A percentile compares a stretch with the other conserved stretches of the same genome.
These are phyloP conservation scores for Ramaria rubella DNA, from an alignment of 768 basidiomycete species.

Conservation along the genomic window DNA sequence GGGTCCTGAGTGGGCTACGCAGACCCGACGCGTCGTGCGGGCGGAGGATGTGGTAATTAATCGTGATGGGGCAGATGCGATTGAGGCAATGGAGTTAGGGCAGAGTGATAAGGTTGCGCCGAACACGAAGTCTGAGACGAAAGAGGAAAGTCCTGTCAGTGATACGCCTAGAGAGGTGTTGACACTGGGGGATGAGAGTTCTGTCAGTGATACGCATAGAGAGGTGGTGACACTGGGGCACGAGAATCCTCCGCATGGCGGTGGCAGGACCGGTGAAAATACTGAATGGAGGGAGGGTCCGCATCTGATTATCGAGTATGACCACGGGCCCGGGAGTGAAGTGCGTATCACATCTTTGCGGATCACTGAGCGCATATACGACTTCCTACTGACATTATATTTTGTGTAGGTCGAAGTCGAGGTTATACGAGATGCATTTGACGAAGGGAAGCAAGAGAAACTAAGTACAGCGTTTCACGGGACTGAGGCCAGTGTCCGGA, in stretches of 20 bases:
- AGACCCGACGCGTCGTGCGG: slow-evolving; percentile 61
- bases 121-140: background rate
- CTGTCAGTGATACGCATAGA: slow-evolving; percentile 18
- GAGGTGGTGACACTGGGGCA: slow-evolving; percentile 24
- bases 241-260: slow-evolving; percentile 37
- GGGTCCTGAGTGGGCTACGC: slow-evolving; percentile 78
- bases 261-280: slow-evolving; percentile 23
- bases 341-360: too few relatives aligned
- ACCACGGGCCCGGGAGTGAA: slow-evolving; percentile 54
- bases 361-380: too few relatives aligned
- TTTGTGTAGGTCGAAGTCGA: slow-evolving; percentile 54
- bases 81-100: slow-evolving; percentile 45
- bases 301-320: slow-evolving; percentile 58
- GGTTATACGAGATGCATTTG: slow-evolving; percentile 42
- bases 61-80: slow-evolving; percentile 45
- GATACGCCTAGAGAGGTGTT: slow-evolving; percentile 13
- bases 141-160: slow-evolving; percentile 5
- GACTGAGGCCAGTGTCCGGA: slow-evolving; percentile 31
- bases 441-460: slow-evolving; percentile 13
- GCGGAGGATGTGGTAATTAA: slow-evolving; percentile 82
- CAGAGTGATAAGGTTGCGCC: slow-evolving; percentile 16
- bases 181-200: slow-evolving; percentile 11
- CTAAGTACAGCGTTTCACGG: slow-evolving; percentile 7
- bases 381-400: background rate
- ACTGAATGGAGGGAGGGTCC: slow-evolving; percentile 69